phyloP scores from a whole-genome alignment of 805 yeast genomes.

The Saturnispora saitoi region DNA sequence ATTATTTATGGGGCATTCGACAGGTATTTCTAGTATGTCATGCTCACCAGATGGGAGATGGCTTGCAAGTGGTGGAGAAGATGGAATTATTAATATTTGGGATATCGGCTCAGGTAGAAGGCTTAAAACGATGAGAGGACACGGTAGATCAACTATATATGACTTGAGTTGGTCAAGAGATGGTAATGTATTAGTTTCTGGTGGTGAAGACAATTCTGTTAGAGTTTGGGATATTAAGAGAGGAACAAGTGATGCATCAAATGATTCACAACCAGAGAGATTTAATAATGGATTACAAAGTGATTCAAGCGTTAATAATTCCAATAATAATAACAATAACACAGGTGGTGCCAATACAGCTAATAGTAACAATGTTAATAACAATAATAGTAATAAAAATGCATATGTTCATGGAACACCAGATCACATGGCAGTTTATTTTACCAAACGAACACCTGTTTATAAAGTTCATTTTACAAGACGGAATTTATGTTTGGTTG shows the following conservation, averaged over 20 bases:
- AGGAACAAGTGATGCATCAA: conserved; percentile 54
- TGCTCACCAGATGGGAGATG: conserved; percentile 96
- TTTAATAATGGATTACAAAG: conserved; percentile 27
- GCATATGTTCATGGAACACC: conserved; percentile 39
- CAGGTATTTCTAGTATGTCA: conserved; percentile 77
- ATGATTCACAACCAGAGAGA: conserved; percentile 40
- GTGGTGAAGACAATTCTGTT: conserved; percentile 87
- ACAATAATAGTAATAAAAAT: conserved; percentile 34
- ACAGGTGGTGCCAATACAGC: conserved; percentile 3
- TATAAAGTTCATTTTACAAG: conserved; percentile 89
- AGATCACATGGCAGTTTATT: conserved; percentile 89
- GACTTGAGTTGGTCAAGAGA: conserved; percentile 79
- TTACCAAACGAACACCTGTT: conserved; percentile 90
- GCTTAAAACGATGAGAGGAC: conserved; percentile 89
- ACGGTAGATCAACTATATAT: conserved; percentile 79
- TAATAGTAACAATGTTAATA: conserved; percentile 16
- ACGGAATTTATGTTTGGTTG: conserved; percentile 84
- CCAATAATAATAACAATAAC: conserved; percentile 10
- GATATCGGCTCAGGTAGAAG: conserved; percentile 88
- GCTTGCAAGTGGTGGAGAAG: conserved; percentile 68
- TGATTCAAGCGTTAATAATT: conserved; percentile 1
- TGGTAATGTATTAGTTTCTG: conserved; percentile 82
- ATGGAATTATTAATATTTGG: conserved; percentile 68
- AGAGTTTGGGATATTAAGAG: conserved; percentile 93
- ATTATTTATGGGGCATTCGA: conserved; percentile 85